Base-by-base conservation (phyloP, 2,329 filamentous ascomycete species). In the Lasiodiplodia sp. region DNA sequence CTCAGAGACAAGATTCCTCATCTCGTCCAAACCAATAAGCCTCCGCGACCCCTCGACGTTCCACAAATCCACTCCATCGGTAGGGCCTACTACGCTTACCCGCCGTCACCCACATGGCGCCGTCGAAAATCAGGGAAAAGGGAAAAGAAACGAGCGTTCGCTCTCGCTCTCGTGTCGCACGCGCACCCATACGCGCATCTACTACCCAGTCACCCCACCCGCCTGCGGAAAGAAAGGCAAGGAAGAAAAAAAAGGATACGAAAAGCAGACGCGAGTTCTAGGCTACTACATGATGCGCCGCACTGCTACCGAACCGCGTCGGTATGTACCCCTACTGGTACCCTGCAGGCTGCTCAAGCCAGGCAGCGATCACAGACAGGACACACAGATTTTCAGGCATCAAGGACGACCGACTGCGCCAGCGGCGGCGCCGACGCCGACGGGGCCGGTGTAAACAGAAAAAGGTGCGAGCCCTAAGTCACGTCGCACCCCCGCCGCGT, bases 61-160 rank as follows among this genome's bases (percentile, higher is more conserved):
- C 23, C 57, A 60, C 57, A 28, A 60, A 60, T 8, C 57, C 23
- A 60, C 28, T 2, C 57, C 57, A 11, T 23, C 21, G 57, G 38
- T 31, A 47, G 44, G 14, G 18, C 18, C 21, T 21, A 21, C 16
- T 18, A 47, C 44, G 44, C 8, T 18, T 47, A 47, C 14, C 44
- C n/a, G 44, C 44, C 44, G n/a, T 47, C 44, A 47, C 44, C 44
- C 44, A 47, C 44, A 47, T 47, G 44, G 44, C 44, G 44, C 44
- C 14, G 44, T 21, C 21, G 18, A 11, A 47, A 47, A 47, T 18
- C 44, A 47, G n/a, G 31, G 31, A 34, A 34, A 34, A 10, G 31
- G 31, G 8, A 21, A 47, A 47, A 47, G 44, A 47, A 47, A 47
- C 44, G 44, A 47, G 44, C 18, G 44, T 47, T 47, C 44, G 44